Base-by-base conservation (phyloP, 495 filamentous ascomycete species). In the Gamarada debralockiae region DNA sequence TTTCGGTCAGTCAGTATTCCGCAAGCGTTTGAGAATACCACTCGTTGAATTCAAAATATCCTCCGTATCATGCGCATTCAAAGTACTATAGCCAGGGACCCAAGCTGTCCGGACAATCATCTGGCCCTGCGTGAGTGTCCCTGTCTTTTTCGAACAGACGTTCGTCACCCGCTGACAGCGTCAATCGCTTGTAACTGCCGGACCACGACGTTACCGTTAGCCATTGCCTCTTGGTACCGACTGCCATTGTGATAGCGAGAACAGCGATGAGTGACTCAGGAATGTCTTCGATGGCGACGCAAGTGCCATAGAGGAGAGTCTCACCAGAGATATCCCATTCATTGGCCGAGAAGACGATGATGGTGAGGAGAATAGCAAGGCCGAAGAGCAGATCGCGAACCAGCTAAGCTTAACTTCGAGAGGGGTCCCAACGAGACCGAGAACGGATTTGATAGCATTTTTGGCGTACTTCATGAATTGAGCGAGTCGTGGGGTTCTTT, bases 211-310 rank as follows among this genome's bases (percentile, higher is more conserved):
- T 88, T 74, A 22, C 80, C 73, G 52, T 79, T 70, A 6, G 82
- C 83, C 86, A 90, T 90, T 38, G 81, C 78, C 65, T 83, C n/a
- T n/a, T 85, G 9, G 82, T 84, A 29, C 84, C 86, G 17, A 85
- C 78, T 5, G 85, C 83, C 74, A 89, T 84, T 17, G 84, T 88
- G 56, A 89, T 87, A 1, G 85, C 89, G 55, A 90, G 67, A 38
- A 89, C 85, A 20, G 85, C 86, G 42, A 88, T 86, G 46, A 90
- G 72, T 54, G 83, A 87, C 57, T 86, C 86, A n/a, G 86, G 86
- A 53, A 90, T 86, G 66, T 88, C 85, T 13, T 84, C 84, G 7
- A 88, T 84, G 15, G 82, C 84, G 9, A 81, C 78, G 53, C 72
- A 77, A 43, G 81, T 80, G 50, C 76, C 76, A 65, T 89, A 87